Base-by-base conservation (phyloP, 2,329 filamentous ascomycete genomes). In the Tolypocladium nubicola region DNA sequence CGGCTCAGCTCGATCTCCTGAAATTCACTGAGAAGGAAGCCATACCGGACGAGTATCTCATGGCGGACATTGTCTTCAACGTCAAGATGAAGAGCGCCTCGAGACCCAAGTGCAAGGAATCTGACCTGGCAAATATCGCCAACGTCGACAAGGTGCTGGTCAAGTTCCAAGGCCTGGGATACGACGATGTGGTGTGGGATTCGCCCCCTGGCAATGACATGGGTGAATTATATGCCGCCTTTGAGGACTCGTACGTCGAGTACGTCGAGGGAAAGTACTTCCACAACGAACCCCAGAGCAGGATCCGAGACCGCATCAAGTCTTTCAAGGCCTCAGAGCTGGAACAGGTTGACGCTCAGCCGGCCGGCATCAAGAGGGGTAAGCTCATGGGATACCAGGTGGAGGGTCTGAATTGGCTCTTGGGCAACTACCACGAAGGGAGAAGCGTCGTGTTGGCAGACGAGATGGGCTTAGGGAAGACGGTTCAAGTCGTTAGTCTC, bases 391-490 rank as follows among this genome's bases (percentile, higher is more conserved):
- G 85, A 39, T 97, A 99, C 66, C 94, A 99, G 69, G 75, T 95
- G 50, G 89, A 97, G 59, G 94, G 94, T 23, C 77, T 97, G 55
- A 97, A 97, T 66, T 99, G 94, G 92, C 81, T 99, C 2, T 86
- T 96, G 59, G 92, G 89, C 69, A 94, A 94, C 67, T 97, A 90
- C 78, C 88, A 91, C 65, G 79, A 82, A 54, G 80, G 86, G 63
- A 86, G 89, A 67, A 97, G 94, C 66, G 88, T 91, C 35, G 93
- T 97, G 58, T 81, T 97, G 8, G 94, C 94, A 0, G 94, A 99
- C 67, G 94, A 99, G 68, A 99, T 99, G 94, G 94, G 94, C 45
- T 82, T 99, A 2, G 94, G 94, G 38, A 99, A 99, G 75, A 99
- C 94, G 0, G 90, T 99, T 38, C 94, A 99, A 69, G 85, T 97